Evolutionary conservation across 2,329 filamentous ascomycete species (phyloP), one percentile per base, ranked within the genome.

Genomic region (Anthostomella pinea): DNA sequence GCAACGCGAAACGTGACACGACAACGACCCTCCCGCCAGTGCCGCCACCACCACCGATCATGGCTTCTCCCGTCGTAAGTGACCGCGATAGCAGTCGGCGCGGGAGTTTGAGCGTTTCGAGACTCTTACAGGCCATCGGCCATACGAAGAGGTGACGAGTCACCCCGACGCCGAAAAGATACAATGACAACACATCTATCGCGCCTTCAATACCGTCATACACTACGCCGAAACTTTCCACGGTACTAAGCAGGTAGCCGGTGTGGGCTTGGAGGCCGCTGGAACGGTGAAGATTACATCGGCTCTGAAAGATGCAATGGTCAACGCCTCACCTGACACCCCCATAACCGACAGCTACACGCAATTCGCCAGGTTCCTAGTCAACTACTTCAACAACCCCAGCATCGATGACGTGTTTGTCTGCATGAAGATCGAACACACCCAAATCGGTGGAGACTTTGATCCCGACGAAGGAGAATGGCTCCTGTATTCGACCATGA

Each of bases 111-210:
- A 40, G 2, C 51, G 57, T 3, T 60, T 53, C 22, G 56, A 57
- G 27, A 51, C 58, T 4, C 42, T 65, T 4, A 46, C 59, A 14
- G 53, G 45, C 7, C 46, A 52, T 20, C 27, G 58, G 13, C 51
- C 51, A 8, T 54, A 48, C 35, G 29, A 44, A 10, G 25, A 43
- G 10, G 13, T 63, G 15, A 33, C 60, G 7, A 26, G 45, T 3
- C 35, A 46, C 15, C 37, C 43, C 1, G 43, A 59, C 3, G 47
- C 43, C 2, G 58, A 62, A 25, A 54, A 51, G n/a, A 53, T 64
- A 29, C 53, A 56, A 33, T 59, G 59, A 3, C 49, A 49, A 2
- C 55, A 56, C 34, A 53, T 64, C 7, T 65, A 65, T 33, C 48
- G 49, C 5, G 51, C 54, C 0, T 59, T 65, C 24, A 40, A 32